A percentile compares a stretch with the other conserved stretches of the same genome.
Evolutionary conservation across 768 basidiomycete species (phyloP).

Genomic region (Lactarius deliciosus): DNA sequence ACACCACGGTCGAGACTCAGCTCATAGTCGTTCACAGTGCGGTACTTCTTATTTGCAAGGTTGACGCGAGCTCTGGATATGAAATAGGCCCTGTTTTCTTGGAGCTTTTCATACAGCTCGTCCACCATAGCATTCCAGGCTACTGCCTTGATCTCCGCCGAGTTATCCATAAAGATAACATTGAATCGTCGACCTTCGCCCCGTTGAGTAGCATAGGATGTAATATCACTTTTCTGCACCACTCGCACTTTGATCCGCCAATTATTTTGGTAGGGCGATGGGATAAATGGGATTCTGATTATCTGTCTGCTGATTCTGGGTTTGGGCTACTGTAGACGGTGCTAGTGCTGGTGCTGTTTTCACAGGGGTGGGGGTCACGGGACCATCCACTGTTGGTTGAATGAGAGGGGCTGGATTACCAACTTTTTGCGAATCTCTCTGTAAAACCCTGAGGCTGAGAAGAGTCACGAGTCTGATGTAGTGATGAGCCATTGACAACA

Average conservation of each 20-base stretch:
- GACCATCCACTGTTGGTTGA: conserved; percentile 28
- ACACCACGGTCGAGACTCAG: conserved; percentile 81
- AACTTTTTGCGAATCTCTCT: conserved; percentile 62
- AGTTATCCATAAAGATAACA: conserved; percentile 91
- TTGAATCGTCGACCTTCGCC: conserved; percentile 97
- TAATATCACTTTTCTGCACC: conserved; percentile 84
- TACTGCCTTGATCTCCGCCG: conserved; percentile 88
- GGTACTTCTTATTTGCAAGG: conserved; percentile 96
- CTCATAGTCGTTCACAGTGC: conserved; percentile 92
- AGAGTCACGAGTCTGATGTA: conserved; percentile 75
- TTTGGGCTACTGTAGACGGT: conserved; percentile 8
- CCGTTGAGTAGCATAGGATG: conserved; percentile 80
- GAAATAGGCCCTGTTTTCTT: conserved; percentile 92
- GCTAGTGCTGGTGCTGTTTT: conserved; percentile 30
- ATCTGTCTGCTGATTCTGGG: conserved; percentile 17
- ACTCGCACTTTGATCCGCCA: conserved; percentile 98
- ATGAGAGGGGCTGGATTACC: conserved; percentile 53
- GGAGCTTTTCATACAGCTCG: conserved; percentile 75
- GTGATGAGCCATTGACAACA: conserved; percentile 14
- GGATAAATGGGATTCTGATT: conserved; percentile 56
- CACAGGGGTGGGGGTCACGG: conserved; percentile 34
- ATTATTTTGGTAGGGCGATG: conserved; percentile 97
- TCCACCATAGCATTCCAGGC: conserved; percentile 87
- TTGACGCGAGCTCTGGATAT: conserved; percentile 89
- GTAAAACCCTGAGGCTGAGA: conserved; percentile 61